Conservation (phyloP, 371 early-diverging fungal species). For the Actinomortierella ambigua region DNA sequence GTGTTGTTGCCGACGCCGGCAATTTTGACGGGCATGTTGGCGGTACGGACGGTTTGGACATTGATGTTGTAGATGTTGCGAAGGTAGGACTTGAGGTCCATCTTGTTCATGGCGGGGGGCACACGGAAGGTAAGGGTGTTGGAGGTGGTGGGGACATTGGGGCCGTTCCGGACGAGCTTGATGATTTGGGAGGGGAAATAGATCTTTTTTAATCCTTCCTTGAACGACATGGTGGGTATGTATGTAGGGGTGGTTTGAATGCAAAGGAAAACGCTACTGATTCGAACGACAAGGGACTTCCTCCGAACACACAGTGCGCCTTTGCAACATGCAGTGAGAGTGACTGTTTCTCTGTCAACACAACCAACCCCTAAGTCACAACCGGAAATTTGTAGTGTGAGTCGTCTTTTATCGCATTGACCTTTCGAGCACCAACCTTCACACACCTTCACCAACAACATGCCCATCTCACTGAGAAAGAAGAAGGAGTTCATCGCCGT, state of each 20-base stretch:
- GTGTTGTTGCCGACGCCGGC: constrained; percentile 58
- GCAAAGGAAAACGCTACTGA: not conserved
- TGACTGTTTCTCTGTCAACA: constrained; percentile 4
- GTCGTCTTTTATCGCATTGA: not conserved
- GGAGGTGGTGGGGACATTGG: constrained; percentile 69
- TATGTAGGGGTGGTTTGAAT: not conserved
- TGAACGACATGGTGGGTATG: constrained; percentile 42
- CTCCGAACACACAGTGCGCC: not conserved
- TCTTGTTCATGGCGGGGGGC: constrained; percentile 92
- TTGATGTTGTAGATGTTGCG: constrained; percentile 84
- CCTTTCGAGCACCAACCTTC: not conserved
- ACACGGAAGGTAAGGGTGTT: constrained; percentile 95
- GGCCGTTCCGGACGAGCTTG: constrained; percentile 79
- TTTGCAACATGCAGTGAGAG: too few species aligned
- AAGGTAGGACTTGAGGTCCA: constrained; percentile 91
- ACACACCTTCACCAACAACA: too few species aligned
- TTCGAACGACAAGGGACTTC: not conserved
- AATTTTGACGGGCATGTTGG: constrained; percentile 67
- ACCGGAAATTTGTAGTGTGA: not conserved
- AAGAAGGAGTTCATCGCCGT: constrained; percentile 75
- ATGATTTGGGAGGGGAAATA: constrained; percentile 92
- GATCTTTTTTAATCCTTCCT: constrained; percentile 67
- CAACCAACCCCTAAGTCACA: too few species aligned
- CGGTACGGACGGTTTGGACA: constrained; percentile 89
- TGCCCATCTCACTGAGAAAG: too few species aligned